Conservation (phyloP, 352 stramenopile genomes). For the Globisporangium orthogonon region DNA sequence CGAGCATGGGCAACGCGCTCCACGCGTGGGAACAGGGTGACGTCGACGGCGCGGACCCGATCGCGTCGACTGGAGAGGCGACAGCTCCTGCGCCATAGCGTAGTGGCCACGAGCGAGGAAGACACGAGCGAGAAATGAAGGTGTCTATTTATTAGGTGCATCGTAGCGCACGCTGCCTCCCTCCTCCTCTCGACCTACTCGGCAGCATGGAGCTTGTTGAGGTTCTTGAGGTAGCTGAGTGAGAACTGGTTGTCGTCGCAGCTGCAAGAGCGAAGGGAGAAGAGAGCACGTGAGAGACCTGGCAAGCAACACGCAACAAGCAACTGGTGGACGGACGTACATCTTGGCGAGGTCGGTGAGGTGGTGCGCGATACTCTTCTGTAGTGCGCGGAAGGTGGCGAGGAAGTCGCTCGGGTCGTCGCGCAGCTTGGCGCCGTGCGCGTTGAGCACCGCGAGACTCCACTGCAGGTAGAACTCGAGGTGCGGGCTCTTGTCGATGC, state of each 20-base stretch:
- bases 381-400: constrained; percentile 74
- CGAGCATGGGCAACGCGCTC: constrained; percentile 74
- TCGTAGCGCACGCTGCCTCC: no score
- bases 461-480: constrained; percentile 97
- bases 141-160: neutral
- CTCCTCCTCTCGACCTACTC: constrained; percentile 1
- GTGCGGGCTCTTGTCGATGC: constrained; percentile 90
- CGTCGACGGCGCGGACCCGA: constrained; percentile 1
- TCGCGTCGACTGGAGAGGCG: neutral
- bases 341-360: constrained; percentile 82
- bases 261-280: constrained; percentile 21
- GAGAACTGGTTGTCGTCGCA: constrained; percentile 90
- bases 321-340: constrained; percentile 30
- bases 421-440: constrained; percentile 85
- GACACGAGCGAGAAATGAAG: neutral
- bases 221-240: constrained; percentile 76
- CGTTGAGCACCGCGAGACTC: constrained; percentile 92
- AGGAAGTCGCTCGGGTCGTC: constrained; percentile 75
- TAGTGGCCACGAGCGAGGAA: no score
- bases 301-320: neutral
- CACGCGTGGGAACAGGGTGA: constrained; percentile 30
- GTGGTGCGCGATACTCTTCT: constrained; percentile 84
- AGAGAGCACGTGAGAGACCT: neutral
- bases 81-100: neutral
- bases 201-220: constrained; percentile 38